Base-by-base conservation (phyloP, 306 rosid genomes). In the Vigna unguiculata region DNA sequence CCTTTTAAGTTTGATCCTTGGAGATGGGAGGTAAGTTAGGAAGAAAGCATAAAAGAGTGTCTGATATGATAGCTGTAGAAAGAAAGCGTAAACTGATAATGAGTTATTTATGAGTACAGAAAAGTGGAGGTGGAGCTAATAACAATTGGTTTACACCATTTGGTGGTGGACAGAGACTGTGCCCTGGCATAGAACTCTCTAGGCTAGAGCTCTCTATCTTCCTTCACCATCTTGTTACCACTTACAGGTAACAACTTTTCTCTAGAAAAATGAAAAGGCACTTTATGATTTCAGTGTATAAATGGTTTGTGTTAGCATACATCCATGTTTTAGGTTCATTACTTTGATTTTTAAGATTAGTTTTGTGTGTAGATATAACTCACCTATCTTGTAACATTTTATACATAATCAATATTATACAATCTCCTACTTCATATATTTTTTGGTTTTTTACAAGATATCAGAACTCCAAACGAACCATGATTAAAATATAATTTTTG, bases 161-260 rank as follows among this genome's bases (percentile, higher is more conserved):
- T 53, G 99, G 99, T 25, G 99, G 97, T 25, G 99, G 99, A 71
- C 99, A 89, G 69, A 87, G 99, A 81, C 82, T 95, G 36, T 95
- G 99, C 70, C 99, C 99, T 20, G 99, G 99, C 57, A 72, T 90
- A 69, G 99, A 95, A 76, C 88, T 92, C 14, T 90, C 97, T 13
- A 80, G 92, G 81, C 95, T 90, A 19, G 91, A 90, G 54, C 89
- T 90, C 48, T 83, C 89, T 9, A 87, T 87, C 71, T 90, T 87
- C 71, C 94, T 90, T 74, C 94, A 90, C 32, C 89, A 87, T 73
- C 81, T 90, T 9, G 90, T 90, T 69, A 87, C 94, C 7, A 87
- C 84, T 53, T 90, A 78, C 89, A 86, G 88, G 93, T 86, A 60
- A 20, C 49, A 22, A 77, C 36, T 55, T 28, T 69, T 20, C 8